Percentiles rank a stretch among this genome's conserved stretches.
Evolutionary conservation across 306 rosid genomes (phyloP).

Genomic region (Comarum palustre): DNA sequence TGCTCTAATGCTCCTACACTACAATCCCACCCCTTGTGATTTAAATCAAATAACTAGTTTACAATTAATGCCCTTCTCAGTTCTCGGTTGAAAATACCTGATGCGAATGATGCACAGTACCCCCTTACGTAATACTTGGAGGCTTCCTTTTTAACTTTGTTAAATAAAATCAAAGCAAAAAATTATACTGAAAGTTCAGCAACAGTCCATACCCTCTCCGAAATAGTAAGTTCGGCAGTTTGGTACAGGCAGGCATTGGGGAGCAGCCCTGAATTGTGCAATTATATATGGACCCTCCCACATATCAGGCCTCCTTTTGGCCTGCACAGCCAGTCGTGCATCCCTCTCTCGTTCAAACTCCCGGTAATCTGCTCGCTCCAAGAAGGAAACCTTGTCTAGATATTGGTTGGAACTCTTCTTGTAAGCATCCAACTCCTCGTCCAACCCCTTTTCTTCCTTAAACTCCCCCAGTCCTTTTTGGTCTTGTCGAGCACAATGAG

Average conservation of each 20-base stretch:
- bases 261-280: conserved; percentile 24
- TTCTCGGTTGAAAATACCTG: conserved; percentile 26
- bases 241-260: conserved; percentile 2
- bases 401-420: conserved; percentile 97
- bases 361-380: conserved; percentile 90
- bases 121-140: conserved; percentile 15
- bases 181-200: conserved; percentile 6
- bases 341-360: conserved; percentile 98
- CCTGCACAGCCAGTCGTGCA: conserved; percentile 73
- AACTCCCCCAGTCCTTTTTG: conserved; percentile 97
- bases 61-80: conserved; percentile 23
- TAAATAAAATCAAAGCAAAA: conserved; percentile 16
- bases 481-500: conserved; percentile 97
- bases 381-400: conserved; percentile 78
- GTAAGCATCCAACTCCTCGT: conserved; percentile 87
- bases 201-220: conserved; percentile 2
- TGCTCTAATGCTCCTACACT: not conserved
- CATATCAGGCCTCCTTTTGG: conserved; percentile 81
- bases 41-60: conserved; percentile 22
- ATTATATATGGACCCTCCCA: conserved; percentile 60
- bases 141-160: conserved; percentile 10
- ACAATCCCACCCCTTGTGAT: conserved; percentile 4
- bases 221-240: not conserved
- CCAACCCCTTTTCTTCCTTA: conserved; percentile 83
- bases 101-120: conserved; percentile 22